These are phyloP conservation scores for Coprinopsis cinerea DNA, from an alignment of 768 basidiomycete genomes.

Conservation along the genomic window DNA sequence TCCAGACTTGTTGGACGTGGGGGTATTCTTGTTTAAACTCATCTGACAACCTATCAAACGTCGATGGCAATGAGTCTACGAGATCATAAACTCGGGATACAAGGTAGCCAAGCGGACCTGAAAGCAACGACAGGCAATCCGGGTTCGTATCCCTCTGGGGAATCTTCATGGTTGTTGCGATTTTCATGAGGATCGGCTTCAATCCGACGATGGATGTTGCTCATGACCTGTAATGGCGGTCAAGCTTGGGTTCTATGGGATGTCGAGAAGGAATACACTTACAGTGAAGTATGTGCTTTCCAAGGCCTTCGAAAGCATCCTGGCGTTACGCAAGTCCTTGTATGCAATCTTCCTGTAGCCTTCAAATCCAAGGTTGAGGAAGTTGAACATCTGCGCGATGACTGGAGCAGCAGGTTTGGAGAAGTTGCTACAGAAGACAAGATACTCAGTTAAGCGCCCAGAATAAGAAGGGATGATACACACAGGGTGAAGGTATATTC, in stretches of 20 bases:
- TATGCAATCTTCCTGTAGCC: conserved; percentile 41
- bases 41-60: conserved; percentile 33
- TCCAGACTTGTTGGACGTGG: conserved; percentile 46
- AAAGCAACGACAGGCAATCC: conserved; percentile 63
- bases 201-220: conserved; percentile 43
- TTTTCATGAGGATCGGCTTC: conserved; percentile 6
- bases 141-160: conserved; percentile 37
- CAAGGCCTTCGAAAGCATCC: conserved; percentile 50
- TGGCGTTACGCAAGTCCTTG: conserved; percentile 50
- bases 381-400: conserved; percentile 55
- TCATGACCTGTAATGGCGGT: conserved; percentile 29
- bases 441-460: not conserved
- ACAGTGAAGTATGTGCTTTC: conserved; percentile 49
- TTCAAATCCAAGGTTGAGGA: conserved; percentile 52
- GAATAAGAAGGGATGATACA: conserved; percentile 6
- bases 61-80: conserved; percentile 6
- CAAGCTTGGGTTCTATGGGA: no score
- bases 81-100: not conserved
- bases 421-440: conserved; percentile 36
- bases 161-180: conserved; percentile 27
- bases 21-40: conserved; percentile 47
- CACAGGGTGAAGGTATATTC: conserved; percentile 57
- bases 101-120: conserved; percentile 21
- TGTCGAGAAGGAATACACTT: not conserved
- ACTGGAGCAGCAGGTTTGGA: conserved; percentile 54